A percentile compares a stretch with the other conserved stretches of the same genome.
phyloP scores from a whole-genome alignment of 805 yeast genomes.

The Ogataea paradorogensis region DNA sequence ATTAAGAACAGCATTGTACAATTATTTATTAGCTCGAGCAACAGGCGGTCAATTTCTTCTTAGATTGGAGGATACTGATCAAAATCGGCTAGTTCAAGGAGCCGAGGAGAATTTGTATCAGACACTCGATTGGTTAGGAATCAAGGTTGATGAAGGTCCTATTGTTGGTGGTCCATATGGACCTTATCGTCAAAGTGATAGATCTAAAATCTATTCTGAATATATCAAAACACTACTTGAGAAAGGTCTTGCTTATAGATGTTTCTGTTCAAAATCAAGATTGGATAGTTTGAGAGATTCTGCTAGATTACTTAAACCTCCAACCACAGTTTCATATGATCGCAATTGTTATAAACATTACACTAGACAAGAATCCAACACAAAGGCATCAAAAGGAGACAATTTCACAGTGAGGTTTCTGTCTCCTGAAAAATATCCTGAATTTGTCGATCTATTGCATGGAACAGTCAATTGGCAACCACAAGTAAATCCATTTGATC shows the following conservation, averaged over 20 bases:
- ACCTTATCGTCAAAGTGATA: slow-evolving; percentile 84
- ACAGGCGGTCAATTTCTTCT: slow-evolving; percentile 80
- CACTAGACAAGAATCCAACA: slow-evolving; percentile 39
- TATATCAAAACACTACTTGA: slow-evolving; percentile 57
- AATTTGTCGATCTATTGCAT: slow-evolving; percentile 70
- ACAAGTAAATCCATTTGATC: slow-evolving; percentile 65
- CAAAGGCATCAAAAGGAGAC: slow-evolving; percentile 34
- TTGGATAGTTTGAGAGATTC: slow-evolving; percentile 63
- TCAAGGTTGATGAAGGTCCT: slow-evolving; percentile 84
- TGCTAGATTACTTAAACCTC: slow-evolving; percentile 75
- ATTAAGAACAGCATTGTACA: slow-evolving; percentile 86
- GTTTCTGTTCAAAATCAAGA: slow-evolving; percentile 82
- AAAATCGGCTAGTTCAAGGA: slow-evolving; percentile 66
- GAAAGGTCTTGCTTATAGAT: slow-evolving; percentile 75
- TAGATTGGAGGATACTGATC: slow-evolving; percentile 93
- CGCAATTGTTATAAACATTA: slow-evolving; percentile 61
- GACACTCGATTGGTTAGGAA: slow-evolving; percentile 72
- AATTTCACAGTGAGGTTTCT: slow-evolving; percentile 67
- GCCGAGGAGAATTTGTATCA: slow-evolving; percentile 82
- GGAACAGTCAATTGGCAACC: slow-evolving; percentile 77
- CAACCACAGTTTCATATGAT: slow-evolving; percentile 90
- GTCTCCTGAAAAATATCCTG: slow-evolving; percentile 69
- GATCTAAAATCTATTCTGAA: slow-evolving; percentile 61
- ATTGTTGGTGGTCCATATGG: slow-evolving; percentile 71
- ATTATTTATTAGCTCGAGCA: slow-evolving; percentile 73